These are phyloP conservation scores for Nicotiana benthamiana DNA, from an alignment of 257 asterid species.

Conservation along the genomic window DNA sequence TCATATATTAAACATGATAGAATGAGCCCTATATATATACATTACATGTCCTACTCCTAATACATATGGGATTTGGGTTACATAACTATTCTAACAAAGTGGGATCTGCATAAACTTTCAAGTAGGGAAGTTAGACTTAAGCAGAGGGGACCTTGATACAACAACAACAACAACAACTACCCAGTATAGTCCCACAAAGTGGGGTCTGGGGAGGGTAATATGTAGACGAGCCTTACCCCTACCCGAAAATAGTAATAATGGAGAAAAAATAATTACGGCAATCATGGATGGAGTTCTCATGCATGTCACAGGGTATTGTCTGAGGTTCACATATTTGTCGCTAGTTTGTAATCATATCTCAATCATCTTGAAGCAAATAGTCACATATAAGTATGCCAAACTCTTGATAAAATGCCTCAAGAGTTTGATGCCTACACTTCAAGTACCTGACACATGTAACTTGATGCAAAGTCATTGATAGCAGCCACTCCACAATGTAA, in stretches of 20 bases:
- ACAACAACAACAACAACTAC: too few relatives aligned
- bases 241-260: too few relatives aligned
- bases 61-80: too few relatives aligned
- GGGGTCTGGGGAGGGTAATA: too few relatives aligned
- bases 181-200: too few relatives aligned
- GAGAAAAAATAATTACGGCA: neutral
- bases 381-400: conserved; percentile 2
- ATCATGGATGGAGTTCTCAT: neutral
- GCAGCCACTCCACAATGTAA: conserved; percentile 89
- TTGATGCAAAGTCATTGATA: conserved; percentile 82
- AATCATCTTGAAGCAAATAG: neutral
- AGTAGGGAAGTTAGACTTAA: neutral
- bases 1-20: too few relatives aligned
- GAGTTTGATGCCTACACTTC: neutral
- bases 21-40: too few relatives aligned
- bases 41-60: too few relatives aligned
- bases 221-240: too few relatives aligned
- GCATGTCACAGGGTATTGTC: neutral
- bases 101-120: too few relatives aligned
- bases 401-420: neutral
- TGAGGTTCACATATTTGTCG: neutral
- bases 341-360: neutral
- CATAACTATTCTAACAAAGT: too few relatives aligned
- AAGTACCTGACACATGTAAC: conserved; percentile 93
- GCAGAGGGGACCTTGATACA: neutral